Percentiles rank a stretch among this genome's conserved stretches.
Conservation (phyloP, 331 rosid genomes). For the Malus hybrid region DNA sequence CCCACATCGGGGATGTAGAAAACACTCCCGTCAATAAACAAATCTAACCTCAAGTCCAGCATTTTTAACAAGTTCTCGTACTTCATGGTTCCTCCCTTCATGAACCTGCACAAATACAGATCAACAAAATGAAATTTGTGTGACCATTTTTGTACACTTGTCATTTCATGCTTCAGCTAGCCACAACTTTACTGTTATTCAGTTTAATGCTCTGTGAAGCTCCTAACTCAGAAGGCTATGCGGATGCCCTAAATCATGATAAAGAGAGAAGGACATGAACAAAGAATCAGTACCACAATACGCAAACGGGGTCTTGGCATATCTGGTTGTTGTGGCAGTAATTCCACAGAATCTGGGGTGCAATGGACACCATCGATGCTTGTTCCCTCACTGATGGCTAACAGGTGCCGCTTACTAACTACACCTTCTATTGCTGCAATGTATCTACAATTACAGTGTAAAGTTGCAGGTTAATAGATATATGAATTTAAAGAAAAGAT, state of each 20-base stretch:
- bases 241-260: neutral
- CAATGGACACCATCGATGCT: constrained; percentile 69
- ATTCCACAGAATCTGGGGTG: constrained; percentile 72
- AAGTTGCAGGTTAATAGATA: constrained; percentile 7
- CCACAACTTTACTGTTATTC: neutral
- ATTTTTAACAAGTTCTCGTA: constrained; percentile 79
- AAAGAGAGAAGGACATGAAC: neutral
- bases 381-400: constrained; percentile 70
- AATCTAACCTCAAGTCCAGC: constrained; percentile 88
- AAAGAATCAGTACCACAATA: constrained; percentile 54
- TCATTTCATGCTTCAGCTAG: neutral
- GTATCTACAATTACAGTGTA: constrained; percentile 47
- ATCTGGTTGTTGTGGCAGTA: constrained; percentile 68
- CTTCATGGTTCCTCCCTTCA: constrained; percentile 98
- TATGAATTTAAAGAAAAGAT: neutral
- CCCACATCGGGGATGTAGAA: neutral
- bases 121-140: neutral
- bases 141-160: neutral
- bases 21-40: neutral
- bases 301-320: constrained; percentile 66
- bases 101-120: constrained; percentile 50
- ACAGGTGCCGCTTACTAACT: constrained; percentile 68
- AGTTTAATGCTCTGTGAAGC: neutral
- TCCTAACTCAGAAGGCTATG: neutral
- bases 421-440: constrained; percentile 73